phyloP scores from a whole-genome alignment of 108 stramenopile species.

The Aurantiochytrium sp. region DNA sequence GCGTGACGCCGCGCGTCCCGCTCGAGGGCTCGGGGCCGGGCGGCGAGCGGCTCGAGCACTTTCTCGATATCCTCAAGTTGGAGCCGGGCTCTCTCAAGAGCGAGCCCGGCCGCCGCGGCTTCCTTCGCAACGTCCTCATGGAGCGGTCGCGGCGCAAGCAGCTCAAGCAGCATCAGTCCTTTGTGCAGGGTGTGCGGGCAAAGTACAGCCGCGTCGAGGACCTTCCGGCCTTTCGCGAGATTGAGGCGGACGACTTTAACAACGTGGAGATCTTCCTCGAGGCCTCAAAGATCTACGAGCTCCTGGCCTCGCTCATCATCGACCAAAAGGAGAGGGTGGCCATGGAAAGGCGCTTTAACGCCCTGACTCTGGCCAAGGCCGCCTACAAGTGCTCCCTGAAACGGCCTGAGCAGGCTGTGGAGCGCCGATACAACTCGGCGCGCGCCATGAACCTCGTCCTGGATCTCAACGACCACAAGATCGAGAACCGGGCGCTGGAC shows the following conservation, averaged over 20 bases:
- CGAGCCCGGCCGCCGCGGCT: neutral
- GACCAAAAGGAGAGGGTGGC: neutral
- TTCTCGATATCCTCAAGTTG: neutral
- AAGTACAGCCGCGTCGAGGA: neutral
- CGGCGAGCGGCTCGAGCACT: neutral
- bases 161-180: neutral
- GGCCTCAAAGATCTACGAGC: neutral
- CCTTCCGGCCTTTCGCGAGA: neutral
- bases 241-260: neutral
- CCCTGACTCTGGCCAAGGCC: neutral
- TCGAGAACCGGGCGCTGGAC: neutral
- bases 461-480: constrained; percentile 16
- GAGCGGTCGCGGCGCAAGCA: neutral
- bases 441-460: neutral
- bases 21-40: neutral
- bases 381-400: neutral
- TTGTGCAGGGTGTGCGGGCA: neutral
- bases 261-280: neutral
- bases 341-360: neutral
- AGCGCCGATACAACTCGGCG: neutral
- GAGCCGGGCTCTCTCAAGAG: neutral
- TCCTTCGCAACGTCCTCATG: neutral
- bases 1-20: neutral
- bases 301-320: neutral
- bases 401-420: neutral